These are phyloP conservation scores for Phytophthora cajani DNA, from an alignment of 352 stramenopile species.

Conservation along the genomic window DNA sequence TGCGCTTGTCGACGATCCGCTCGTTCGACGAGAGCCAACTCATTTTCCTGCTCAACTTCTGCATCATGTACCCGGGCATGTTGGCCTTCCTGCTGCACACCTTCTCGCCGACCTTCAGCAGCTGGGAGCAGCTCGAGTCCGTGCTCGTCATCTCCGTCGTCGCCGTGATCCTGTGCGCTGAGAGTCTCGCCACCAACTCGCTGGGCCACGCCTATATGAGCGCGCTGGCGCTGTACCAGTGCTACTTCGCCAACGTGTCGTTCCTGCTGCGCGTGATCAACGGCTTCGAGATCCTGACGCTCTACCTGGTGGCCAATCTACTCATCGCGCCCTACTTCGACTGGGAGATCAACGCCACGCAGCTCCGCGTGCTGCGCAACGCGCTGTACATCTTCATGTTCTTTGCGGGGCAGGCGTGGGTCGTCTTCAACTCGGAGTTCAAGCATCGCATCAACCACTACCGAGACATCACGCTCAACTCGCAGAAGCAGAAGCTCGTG, in stretches of 20 bases:
- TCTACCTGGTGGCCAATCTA: constrained; percentile 74
- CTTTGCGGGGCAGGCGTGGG: constrained; percentile 77
- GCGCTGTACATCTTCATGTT: constrained; percentile 87
- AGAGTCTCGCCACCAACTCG: constrained; percentile 74
- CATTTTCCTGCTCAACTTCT: constrained; percentile 83
- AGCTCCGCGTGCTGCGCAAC: constrained; percentile 67
- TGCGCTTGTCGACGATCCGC: constrained; percentile 50
- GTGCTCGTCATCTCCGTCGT: constrained; percentile 65
- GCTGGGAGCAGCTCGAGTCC: constrained; percentile 65
- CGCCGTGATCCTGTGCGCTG: constrained; percentile 64
- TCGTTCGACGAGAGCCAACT: constrained; percentile 64
- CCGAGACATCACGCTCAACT: constrained; percentile 82
- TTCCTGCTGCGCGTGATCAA: constrained; percentile 68
- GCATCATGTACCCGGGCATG: constrained; percentile 75
- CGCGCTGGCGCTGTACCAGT: constrained; percentile 81
- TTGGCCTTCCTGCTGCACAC: constrained; percentile 68
- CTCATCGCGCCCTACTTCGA: constrained; percentile 54
- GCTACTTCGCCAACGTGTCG: constrained; percentile 84
- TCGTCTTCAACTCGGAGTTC: constrained; percentile 88
- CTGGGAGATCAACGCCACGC: constrained; percentile 49
- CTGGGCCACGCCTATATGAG: constrained; percentile 83
- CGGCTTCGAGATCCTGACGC: constrained; percentile 65
- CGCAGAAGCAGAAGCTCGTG: constrained; percentile 85
- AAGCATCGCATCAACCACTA: constrained; percentile 91
- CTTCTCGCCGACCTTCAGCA: constrained; percentile 68